A percentile compares a stretch with the other conserved stretches of the same genome.
Evolutionary conservation across 257 asterid species (phyloP).

Genomic region (Asclepias syriaca): DNA sequence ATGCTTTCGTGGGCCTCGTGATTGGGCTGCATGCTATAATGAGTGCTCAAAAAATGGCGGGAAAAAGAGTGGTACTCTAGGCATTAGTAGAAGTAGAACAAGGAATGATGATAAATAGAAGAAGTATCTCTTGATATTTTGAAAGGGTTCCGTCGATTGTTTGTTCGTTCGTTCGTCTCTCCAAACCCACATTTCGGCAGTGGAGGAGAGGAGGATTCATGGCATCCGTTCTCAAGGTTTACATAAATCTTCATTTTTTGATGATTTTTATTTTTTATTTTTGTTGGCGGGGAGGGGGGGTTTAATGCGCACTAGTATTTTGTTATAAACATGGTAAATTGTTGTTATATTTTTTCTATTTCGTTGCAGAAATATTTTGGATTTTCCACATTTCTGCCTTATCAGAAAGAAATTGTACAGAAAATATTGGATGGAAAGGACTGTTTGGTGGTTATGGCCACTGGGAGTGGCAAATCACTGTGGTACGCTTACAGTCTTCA

Average conservation of each 20-base stretch:
- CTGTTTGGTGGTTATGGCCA: slow-evolving; percentile 88
- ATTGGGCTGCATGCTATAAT: not conserved
- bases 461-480: slow-evolving; percentile 94
- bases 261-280: not conserved
- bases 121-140: not conserved
- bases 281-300: not conserved
- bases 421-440: slow-evolving; percentile 62
- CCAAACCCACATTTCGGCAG: not conserved
- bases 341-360: not conserved
- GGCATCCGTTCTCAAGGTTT: slow-evolving; percentile 70
- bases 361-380: slow-evolving; percentile 72
- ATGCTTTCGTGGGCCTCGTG: not conserved
- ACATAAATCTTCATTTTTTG: not conserved
- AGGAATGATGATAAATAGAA: not conserved
- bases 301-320: not conserved
- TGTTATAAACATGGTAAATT: not conserved
- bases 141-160: slow-evolving; percentile 1
- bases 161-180: not conserved
- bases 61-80: not conserved
- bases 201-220: slow-evolving; percentile 14
- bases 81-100: not conserved
- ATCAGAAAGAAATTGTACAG: slow-evolving; percentile 78
- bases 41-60: slow-evolving; percentile 8
- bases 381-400: slow-evolving; percentile 75
- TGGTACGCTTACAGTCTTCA: slow-evolving; percentile 43